Percentiles rank a stretch among this genome's conserved stretches.
Conservation (phyloP, 768 basidiomycete genomes). For the Pleurotus djamor region DNA sequence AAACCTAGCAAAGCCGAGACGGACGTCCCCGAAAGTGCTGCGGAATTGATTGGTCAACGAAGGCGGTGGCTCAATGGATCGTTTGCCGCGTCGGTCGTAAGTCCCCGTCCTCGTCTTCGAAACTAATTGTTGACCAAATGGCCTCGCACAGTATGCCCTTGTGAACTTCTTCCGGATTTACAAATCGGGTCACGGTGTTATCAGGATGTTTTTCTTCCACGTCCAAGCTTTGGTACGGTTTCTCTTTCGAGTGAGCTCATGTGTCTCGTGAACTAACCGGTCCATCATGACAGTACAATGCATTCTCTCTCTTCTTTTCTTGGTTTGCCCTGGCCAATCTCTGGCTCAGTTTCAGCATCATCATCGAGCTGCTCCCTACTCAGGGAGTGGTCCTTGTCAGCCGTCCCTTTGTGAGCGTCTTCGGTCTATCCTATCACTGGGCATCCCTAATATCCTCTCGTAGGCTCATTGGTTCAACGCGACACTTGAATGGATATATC, state of each 20-base stretch:
- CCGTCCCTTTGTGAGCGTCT: slow-evolving; percentile 58
- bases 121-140: neutral
- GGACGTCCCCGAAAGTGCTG: slow-evolving; percentile 72
- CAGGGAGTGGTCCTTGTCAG: slow-evolving; percentile 65
- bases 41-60: slow-evolving; percentile 73
- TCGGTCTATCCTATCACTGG: neutral
- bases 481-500: slow-evolving; percentile 80
- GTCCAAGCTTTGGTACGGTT: slow-evolving; percentile 78
- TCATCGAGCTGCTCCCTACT: slow-evolving; percentile 77
- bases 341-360: slow-evolving; percentile 92
- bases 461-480: slow-evolving; percentile 89
- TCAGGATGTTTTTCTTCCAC: slow-evolving; percentile 96
- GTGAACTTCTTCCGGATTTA: slow-evolving; percentile 91
- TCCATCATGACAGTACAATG: slow-evolving; percentile 61
- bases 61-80: slow-evolving; percentile 80
- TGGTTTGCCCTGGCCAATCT: slow-evolving; percentile 93
- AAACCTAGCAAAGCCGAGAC: slow-evolving; percentile 79
- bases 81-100: slow-evolving; percentile 59
- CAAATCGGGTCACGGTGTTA: slow-evolving; percentile 77
- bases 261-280: no score
- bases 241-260: neutral
- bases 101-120: neutral
- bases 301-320: slow-evolving; percentile 80
- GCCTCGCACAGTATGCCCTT: slow-evolving; percentile 65
- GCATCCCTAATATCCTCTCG: neutral